Base-by-base conservation (phyloP, 1,284 basidiomycete genomes). In the Volvariella volvacea region DNA sequence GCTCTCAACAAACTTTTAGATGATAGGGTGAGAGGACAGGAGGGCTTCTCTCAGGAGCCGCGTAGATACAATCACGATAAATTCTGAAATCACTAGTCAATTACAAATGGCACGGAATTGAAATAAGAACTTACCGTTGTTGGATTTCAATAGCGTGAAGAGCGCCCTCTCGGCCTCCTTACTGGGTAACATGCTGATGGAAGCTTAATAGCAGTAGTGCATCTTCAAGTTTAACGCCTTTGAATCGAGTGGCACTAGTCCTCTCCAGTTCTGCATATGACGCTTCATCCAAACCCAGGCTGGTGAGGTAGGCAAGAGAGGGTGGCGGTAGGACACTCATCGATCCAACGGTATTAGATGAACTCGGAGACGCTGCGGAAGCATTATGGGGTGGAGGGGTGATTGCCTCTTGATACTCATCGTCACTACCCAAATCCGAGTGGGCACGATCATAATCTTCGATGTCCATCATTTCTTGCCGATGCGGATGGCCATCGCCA, bases 121-220 rank as follows among this genome's bases (percentile, higher is more conserved):
- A n/a, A n/a, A n/a, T n/a, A n/a, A n/a, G n/a, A n/a, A n/a, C n/a
- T n/a, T n/a, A n/a, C n/a, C n/a, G n/a, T n/a, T n/a, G n/a, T n/a
- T n/a, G n/a, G n/a, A n/a, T n/a, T n/a, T n/a, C n/a, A n/a, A n/a
- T n/a, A n/a, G n/a, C n/a, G n/a, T n/a, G n/a, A n/a, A n/a, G n/a
- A n/a, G n/a, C n/a, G n/a, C n/a, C 6, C 25, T 28, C 25, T 28
- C 12, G 25, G 6, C 12, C 6, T 30, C 22, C 56, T 68, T 67
- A 79, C 50, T 74, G 78, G 54, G 76, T 72, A 51, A 71, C 67
- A 52, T 80, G 77, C 40, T 79, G 75, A 55, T 83, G 79, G 65
- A 86, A 86, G 58, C 78, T 78, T 50, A 86, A 67, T 41, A 86
- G 64, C 32, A 86, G 62, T 32, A 83, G 62, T 3, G 83, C 83